A percentile compares a stretch with the other conserved stretches of the same genome.
phyloP scores from a whole-genome alignment of 2,329 filamentous ascomycete genomes.

The Alternaria triticina region DNA sequence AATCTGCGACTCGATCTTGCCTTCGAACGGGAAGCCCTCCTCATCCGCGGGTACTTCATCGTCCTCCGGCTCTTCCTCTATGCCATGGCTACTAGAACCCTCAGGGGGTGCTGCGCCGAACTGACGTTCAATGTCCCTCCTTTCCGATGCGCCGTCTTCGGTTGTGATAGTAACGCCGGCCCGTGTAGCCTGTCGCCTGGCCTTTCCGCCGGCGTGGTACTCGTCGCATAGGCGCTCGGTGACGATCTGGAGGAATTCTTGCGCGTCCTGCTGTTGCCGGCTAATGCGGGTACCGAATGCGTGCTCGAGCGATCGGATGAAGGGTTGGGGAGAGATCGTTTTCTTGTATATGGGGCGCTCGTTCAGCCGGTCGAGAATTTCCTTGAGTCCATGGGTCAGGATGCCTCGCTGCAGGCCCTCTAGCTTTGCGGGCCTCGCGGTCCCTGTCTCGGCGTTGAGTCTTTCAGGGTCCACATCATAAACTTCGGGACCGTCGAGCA shows the following conservation, averaged over 20 bases:
- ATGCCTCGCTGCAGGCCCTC: constrained; percentile 75
- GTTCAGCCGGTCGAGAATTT: constrained; percentile 89
- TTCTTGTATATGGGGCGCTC: constrained; percentile 93
- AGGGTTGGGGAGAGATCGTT: constrained; percentile 85
- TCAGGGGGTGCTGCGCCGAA: constrained; percentile 25
- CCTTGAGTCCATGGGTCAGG: constrained; percentile 87
- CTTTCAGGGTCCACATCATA: constrained; percentile 68
- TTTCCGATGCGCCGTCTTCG: constrained; percentile 26
- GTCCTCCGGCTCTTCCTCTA: constrained; percentile 37
- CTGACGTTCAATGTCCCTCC: constrained; percentile 33
- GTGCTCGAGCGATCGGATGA: constrained; percentile 81
- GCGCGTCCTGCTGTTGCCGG: constrained; percentile 94
- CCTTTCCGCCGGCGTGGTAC: constrained; percentile 83
- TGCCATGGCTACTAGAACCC: constrained; percentile 35
- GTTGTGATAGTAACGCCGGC: constrained; percentile 24
- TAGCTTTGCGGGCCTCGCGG: constrained; percentile 56
- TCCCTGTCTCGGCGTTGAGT: constrained; percentile 49
- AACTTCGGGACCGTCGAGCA: constrained; percentile 76
- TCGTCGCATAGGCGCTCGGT: constrained; percentile 92
- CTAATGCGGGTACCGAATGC: constrained; percentile 92
- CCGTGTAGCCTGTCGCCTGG: constrained; percentile 64
- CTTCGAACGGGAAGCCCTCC: constrained; percentile 89
- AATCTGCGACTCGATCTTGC: constrained; percentile 90
- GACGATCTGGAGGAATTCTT: constrained; percentile 95
- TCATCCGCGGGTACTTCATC: constrained; percentile 50